Evolutionary conservation across 1,284 basidiomycete genomes (phyloP).

Genomic region (Neolentinus lepideus): DNA sequence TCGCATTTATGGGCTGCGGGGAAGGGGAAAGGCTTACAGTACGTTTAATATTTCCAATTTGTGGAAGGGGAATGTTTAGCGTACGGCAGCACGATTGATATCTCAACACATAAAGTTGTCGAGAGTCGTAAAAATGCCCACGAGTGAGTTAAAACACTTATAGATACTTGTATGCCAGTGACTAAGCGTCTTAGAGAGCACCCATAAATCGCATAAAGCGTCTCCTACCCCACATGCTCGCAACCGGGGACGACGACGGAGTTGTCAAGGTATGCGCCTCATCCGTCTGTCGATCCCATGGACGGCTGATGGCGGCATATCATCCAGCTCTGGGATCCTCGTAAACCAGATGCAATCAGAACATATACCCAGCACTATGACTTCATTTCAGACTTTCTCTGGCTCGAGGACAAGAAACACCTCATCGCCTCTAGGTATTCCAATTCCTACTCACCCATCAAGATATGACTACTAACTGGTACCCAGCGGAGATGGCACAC

Average conservation of each 20-base stretch:
- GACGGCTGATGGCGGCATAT: background rate
- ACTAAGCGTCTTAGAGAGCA: slow-evolving; percentile 41
- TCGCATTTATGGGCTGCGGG: slow-evolving; percentile 68
- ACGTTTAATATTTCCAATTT: slow-evolving; percentile 23
- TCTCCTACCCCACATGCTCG: slow-evolving; percentile 63
- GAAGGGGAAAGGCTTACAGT: slow-evolving; percentile 82
- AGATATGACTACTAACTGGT: background rate
- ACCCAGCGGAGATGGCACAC: slow-evolving; percentile 80
- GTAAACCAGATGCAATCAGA: slow-evolving; percentile 56
- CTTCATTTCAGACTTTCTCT: slow-evolving; percentile 92
- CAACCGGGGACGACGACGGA: slow-evolving; percentile 91
- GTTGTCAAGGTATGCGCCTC: slow-evolving; percentile 67
- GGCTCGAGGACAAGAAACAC: slow-evolving; percentile 80
- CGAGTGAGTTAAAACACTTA: slow-evolving; percentile 51
- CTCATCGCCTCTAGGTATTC: slow-evolving; percentile 71
- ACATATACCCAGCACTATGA: slow-evolving; percentile 88
- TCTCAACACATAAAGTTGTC: slow-evolving; percentile 52
- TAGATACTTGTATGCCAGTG: slow-evolving; percentile 8
- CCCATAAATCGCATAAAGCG: slow-evolving; percentile 80
- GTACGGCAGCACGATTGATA: slow-evolving; percentile 57
- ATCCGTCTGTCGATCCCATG: background rate
- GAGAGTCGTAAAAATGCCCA: slow-evolving; percentile 66
- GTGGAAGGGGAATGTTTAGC: background rate
- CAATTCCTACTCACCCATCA: background rate
- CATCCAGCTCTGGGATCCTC: slow-evolving; percentile 81